These are phyloP conservation scores for Crucihimalaya himalaica DNA, from an alignment of 345 rosid genomes.

Conservation along the genomic window DNA sequence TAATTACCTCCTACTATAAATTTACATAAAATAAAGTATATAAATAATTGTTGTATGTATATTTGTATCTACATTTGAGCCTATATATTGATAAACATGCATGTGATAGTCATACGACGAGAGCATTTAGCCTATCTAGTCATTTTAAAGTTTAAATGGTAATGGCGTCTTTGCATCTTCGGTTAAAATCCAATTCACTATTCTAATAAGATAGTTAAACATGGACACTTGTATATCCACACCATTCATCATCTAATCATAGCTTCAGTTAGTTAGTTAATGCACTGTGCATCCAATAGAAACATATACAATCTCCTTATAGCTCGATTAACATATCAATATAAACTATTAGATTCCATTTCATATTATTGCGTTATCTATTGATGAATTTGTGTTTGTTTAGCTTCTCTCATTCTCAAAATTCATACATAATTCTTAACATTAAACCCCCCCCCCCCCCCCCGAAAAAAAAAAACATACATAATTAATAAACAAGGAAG, in stretches of 20 bases:
- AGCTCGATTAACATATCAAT: neutral
- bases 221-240: neutral
- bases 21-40: neutral
- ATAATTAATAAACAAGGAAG: neutral
- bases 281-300: neutral
- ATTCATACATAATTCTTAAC: neutral
- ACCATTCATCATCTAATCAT: neutral
- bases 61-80: neutral
- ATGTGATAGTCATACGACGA: constrained; percentile 14
- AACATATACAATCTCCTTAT: neutral
- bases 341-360: neutral
- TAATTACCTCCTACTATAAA: neutral
- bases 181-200: neutral
- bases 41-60: too few species aligned
- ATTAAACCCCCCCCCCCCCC: too few species aligned
- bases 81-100: constrained; percentile 1
- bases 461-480: neutral
- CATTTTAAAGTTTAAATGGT: neutral
- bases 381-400: neutral
- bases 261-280: constrained; percentile 6
- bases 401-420: constrained; percentile 14
- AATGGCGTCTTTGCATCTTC: neutral
- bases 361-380: neutral
- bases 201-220: neutral
- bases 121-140: constrained; percentile 1